A percentile compares a stretch with the other conserved stretches of the same genome.
Evolutionary conservation across 2,329 filamentous ascomycete genomes (phyloP).

Genomic region (Phaeophleospora eucalypticola): DNA sequence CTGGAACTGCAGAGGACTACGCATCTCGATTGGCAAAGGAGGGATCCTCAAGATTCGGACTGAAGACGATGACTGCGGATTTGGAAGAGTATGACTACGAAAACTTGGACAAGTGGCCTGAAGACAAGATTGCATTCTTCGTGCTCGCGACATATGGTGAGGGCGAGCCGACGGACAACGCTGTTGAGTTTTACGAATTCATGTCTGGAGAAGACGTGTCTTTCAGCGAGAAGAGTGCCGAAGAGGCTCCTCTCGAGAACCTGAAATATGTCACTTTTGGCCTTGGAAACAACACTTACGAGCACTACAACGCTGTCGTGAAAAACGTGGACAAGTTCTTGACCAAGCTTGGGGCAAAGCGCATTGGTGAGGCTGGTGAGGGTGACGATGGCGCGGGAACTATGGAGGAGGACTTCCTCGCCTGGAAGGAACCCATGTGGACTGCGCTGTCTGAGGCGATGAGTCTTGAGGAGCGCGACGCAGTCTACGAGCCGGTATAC

Average conservation of each 20-base stretch:
- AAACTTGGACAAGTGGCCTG: slow-evolving; percentile 81
- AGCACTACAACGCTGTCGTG: slow-evolving; percentile 99
- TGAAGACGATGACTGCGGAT: slow-evolving; percentile 98
- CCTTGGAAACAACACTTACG: slow-evolving; percentile 98
- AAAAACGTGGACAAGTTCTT: slow-evolving; percentile 81
- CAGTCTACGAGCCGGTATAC: slow-evolving; percentile 91
- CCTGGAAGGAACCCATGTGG: slow-evolving; percentile 99
- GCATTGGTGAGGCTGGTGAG: slow-evolving; percentile 85
- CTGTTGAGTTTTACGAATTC: slow-evolving; percentile 98
- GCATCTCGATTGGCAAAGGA: slow-evolving; percentile 95
- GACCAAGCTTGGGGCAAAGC: slow-evolving; percentile 73
- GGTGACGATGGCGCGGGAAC: slow-evolving; percentile 97
- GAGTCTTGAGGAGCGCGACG: slow-evolving; percentile 89
- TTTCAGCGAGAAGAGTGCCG: slow-evolving; percentile 67
- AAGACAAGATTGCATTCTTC: slow-evolving; percentile 91
- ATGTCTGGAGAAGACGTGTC: slow-evolving; percentile 73
- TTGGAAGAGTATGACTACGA: slow-evolving; percentile 97
- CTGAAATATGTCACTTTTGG: slow-evolving; percentile 94
- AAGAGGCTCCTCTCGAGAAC: slow-evolving; percentile 70
- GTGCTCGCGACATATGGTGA: slow-evolving; percentile 96
- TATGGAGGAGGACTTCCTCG: slow-evolving; percentile 98
- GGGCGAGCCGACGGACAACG: slow-evolving; percentile 97
- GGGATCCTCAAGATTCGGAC: slow-evolving; percentile 88
- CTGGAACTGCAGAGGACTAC: slow-evolving; percentile 96
- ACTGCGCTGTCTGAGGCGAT: slow-evolving; percentile 74